These are phyloP conservation scores for Elsinoe ampelina DNA, from an alignment of 2,329 filamentous ascomycete species.

Conservation along the genomic window DNA sequence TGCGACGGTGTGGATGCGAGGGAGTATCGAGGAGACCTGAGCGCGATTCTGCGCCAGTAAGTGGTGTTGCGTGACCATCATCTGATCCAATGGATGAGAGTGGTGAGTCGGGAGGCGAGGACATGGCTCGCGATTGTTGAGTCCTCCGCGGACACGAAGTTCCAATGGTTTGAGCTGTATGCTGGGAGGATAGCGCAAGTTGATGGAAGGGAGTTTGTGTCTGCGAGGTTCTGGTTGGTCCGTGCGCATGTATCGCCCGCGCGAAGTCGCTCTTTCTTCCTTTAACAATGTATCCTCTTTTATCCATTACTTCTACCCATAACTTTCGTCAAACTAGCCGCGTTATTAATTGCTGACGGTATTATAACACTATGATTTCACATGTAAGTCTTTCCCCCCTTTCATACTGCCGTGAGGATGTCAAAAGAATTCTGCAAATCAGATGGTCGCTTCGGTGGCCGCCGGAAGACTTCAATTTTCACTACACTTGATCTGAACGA, in stretches of 20 bases:
- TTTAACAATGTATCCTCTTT: no score
- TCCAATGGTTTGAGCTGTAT: no score
- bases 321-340: no score
- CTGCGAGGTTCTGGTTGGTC: background rate
- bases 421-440: constrained; percentile 15
- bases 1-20: constrained; percentile 7
- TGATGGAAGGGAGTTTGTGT: background rate
- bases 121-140: background rate
- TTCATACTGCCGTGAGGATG: background rate
- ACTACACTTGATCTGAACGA: constrained; percentile 15
- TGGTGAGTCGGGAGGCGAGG: constrained; percentile 16
- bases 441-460: constrained; percentile 13
- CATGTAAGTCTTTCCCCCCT: background rate
- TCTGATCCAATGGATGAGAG: constrained; percentile 57
- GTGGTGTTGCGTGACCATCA: constrained; percentile 36
- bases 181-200: no score
- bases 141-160: background rate
- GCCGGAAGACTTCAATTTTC: constrained; percentile 13
- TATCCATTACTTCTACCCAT: no score
- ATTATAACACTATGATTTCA: no score
- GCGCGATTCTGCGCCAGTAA: background rate
- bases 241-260: background rate
- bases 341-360: no score
- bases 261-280: background rate
- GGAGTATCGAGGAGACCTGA: background rate